Percentiles rank a stretch among this genome's conserved stretches.
Evolutionary conservation across 2,329 filamentous ascomycete genomes (phyloP).

Genomic region (Didymellaceae sp.): DNA sequence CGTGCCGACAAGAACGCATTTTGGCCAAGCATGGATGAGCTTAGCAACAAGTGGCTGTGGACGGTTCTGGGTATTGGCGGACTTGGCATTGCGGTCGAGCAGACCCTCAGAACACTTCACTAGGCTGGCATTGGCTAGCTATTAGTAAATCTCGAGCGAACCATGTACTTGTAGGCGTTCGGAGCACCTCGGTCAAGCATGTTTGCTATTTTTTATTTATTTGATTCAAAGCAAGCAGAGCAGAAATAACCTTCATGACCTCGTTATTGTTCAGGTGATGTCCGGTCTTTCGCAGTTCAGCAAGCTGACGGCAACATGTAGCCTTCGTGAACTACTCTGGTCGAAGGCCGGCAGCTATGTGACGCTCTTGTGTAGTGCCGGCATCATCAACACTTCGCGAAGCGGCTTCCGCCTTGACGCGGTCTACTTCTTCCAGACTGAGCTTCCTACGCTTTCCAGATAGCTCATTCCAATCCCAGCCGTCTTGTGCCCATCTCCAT

Average conservation of each 20-base stretch:
- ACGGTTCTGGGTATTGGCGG: conserved; percentile 59
- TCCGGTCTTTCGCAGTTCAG: too few species aligned
- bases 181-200: neutral
- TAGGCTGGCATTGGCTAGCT: conserved; percentile 13
- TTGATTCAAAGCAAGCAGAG: too few species aligned
- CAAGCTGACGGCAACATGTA: too few species aligned
- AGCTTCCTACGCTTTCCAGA: conserved; percentile 9
- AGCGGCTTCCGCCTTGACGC: neutral
- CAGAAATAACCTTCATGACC: too few species aligned
- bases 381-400: conserved; percentile 1
- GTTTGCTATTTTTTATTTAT: too few species aligned
- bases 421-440: neutral
- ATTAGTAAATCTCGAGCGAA: neutral
- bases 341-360: neutral
- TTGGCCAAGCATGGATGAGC: conserved; percentile 61
- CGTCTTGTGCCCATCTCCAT: conserved; percentile 81
- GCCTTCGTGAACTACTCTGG: neutral
- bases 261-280: too few species aligned
- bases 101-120: conserved; percentile 43
- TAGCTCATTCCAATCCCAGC: conserved; percentile 14
- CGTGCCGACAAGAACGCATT: conserved; percentile 64
- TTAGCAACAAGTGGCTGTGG: conserved; percentile 64
- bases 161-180: neutral
- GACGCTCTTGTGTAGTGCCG: neutral
- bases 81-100: conserved; percentile 57